These are phyloP conservation scores for Colletotrichum karsti DNA, from an alignment of 2,329 filamentous ascomycete species.

Conservation along the genomic window DNA sequence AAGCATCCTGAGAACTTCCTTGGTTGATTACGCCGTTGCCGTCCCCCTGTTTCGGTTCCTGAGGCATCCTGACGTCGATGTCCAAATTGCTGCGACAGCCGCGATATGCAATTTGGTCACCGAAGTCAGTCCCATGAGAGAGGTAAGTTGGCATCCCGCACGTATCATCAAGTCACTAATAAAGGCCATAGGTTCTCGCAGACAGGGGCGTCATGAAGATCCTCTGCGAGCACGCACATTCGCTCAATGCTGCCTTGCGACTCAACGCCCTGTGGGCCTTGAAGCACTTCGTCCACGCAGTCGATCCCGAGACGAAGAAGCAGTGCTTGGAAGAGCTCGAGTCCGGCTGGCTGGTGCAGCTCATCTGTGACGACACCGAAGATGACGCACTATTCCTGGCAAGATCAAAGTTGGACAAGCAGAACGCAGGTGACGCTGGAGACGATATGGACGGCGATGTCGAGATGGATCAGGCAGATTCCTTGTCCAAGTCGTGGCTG, in stretches of 20 bases:
- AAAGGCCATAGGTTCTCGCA: constrained; percentile 67
- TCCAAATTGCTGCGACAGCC: constrained; percentile 87
- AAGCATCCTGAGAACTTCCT: constrained; percentile 81
- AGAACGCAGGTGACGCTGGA: constrained; percentile 31
- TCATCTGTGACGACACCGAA: constrained; percentile 73
- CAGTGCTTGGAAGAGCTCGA: constrained; percentile 80
- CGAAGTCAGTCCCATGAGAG: constrained; percentile 91
- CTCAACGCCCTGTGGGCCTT: constrained; percentile 92
- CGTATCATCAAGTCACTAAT: background rate
- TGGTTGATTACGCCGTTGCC: constrained; percentile 87
- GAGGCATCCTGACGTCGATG: constrained; percentile 76
- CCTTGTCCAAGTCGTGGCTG: constrained; percentile 40
- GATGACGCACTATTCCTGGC: constrained; percentile 56
- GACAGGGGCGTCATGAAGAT: constrained; percentile 78
- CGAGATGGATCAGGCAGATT: constrained; percentile 61
- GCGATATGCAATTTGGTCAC: constrained; percentile 86
- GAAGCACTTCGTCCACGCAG: constrained; percentile 85
- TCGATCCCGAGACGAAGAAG: constrained; percentile 77
- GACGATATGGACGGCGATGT: constrained; percentile 66
- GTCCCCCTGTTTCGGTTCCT: constrained; percentile 81
- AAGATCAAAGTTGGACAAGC: constrained; percentile 41
- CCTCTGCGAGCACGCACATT: constrained; percentile 86
- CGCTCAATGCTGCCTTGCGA: constrained; percentile 78
- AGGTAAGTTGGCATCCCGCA: constrained; percentile 63
- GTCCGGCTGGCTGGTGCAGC: constrained; percentile 80